Base-by-base conservation (phyloP, 2,329 filamentous ascomycete genomes). In the Xylaria sp. region DNA sequence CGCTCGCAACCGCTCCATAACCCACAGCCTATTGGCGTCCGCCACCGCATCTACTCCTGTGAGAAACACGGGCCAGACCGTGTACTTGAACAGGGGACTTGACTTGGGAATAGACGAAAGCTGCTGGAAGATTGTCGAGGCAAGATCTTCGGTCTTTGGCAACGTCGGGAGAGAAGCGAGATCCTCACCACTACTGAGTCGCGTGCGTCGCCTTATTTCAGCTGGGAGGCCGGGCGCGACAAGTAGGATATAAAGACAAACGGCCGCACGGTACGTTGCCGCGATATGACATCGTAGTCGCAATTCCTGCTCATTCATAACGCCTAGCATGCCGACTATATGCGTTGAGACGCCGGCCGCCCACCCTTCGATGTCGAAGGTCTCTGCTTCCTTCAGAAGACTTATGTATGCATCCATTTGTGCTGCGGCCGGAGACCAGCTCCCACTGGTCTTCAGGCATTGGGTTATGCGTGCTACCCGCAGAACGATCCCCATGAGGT, bases 51-150 rank as follows among this genome's bases (percentile, higher is more conserved):
- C 87, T 0, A 86, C 86, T 1, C 87, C 87, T 2, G 85, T 85
- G 36, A 89, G 82, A 70, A 89, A 88, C 0, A 86, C 81, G 1
- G 87, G 86, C 87, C 87, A 89, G n/a, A 84, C 84, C 2, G 86
- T 87, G 7, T 85, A 87, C 74, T 88, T 89, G 79, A 87, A 89
- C 49, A 88, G 81, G 6, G 83, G 81, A 72, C 87, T 85, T 2
- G 80, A 76, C 23, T 82, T 81, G 33, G 79, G 80, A 42, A 89
- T 81, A 62, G 81, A 78, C 6, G 82, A 83, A 28, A 89, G 79
- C 67, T 88, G 83, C n/a, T 78, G 72, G 1, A 88, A 78, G 44
- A 87, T 85, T 40, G 87, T 85, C 28, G 80, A 74, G 4, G 85
- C 83, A 1, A 89, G 80, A 9, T 83, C 73, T 54, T 81, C 75